phyloP scores from a whole-genome alignment of 2,329 filamentous ascomycete genomes.

The Epichloe uncinata region DNA sequence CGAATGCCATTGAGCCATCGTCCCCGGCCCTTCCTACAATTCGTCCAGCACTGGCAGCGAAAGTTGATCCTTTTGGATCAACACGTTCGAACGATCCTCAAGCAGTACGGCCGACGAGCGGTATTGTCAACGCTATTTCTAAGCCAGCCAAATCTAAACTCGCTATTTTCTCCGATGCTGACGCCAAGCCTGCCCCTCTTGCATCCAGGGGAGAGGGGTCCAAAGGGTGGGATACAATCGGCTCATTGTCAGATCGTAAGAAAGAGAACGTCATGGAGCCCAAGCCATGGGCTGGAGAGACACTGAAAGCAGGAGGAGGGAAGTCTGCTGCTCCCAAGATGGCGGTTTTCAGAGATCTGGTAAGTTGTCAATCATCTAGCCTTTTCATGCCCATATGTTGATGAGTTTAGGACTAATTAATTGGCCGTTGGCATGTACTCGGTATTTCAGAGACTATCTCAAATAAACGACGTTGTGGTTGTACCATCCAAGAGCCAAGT shows the following conservation, averaged over 20 bases:
- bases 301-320: constrained; percentile 77
- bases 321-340: constrained; percentile 64
- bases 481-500: constrained; percentile 62
- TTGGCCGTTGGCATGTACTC: constrained; percentile 28
- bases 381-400: constrained; percentile 51
- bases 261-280: constrained; percentile 86
- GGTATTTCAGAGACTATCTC: constrained; percentile 42
- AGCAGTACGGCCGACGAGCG: constrained; percentile 38
- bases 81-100: constrained; percentile 51
- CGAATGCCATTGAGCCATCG: constrained; percentile 52
- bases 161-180: constrained; percentile 76
- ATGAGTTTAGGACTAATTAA: constrained; percentile 95
- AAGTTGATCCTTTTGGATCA: constrained; percentile 67
- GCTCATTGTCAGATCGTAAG: constrained; percentile 71
- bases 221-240: constrained; percentile 87
- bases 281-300: constrained; percentile 87
- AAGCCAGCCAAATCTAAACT: constrained; percentile 70
- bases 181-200: constrained; percentile 44
- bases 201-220: constrained; percentile 39
- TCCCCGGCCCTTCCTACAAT: constrained; percentile 80
- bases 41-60: constrained; percentile 71
- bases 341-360: constrained; percentile 88
- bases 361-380: constrained; percentile 34
- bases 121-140: constrained; percentile 34
- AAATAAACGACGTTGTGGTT: constrained; percentile 54